These are phyloP conservation scores for Ambrosia artemisiifolia DNA, from an alignment of 129 eudicot species.

Conservation along the genomic window DNA sequence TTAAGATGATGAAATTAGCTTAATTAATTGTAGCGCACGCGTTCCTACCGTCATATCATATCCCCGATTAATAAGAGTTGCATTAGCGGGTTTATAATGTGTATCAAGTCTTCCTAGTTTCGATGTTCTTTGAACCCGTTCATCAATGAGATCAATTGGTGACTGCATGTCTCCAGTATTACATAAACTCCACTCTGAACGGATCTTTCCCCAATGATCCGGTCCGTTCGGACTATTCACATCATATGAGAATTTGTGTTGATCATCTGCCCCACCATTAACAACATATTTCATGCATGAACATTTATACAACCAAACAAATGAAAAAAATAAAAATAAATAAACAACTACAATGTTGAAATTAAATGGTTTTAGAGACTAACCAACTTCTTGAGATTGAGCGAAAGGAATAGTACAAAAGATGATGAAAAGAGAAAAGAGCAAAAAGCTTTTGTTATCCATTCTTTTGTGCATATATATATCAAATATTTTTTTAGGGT, in stretches of 20 bases:
- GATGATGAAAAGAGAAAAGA: constrained; percentile 27
- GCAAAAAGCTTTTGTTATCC: constrained; percentile 14
- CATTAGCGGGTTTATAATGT: constrained; percentile 44
- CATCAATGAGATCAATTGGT: constrained; percentile 45
- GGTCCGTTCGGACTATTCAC: too few species aligned
- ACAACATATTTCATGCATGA: background rate
- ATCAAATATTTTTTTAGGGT: background rate
- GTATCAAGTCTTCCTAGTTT: constrained; percentile 39
- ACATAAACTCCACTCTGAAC: constrained; percentile 49
- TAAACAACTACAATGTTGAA: background rate
- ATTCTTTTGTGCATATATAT: constrained; percentile 13
- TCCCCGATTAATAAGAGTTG: constrained; percentile 60
- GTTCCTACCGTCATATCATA: constrained; percentile 59
- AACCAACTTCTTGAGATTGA: constrained; percentile 52
- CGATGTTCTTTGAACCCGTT: constrained; percentile 38
- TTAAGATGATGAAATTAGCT: background rate
- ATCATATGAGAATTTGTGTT: constrained; percentile 15
- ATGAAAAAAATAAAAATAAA: too few species aligned
- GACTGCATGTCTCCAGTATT: constrained; percentile 58
- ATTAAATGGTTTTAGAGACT: constrained; percentile 3
- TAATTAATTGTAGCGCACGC: background rate
- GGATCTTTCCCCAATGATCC: background rate
- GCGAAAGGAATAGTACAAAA: background rate
- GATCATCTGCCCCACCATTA: constrained; percentile 37
- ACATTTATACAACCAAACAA: background rate